Base-by-base conservation (phyloP, 2,329 filamentous ascomycete species). In the Juglanconis juglandina region DNA sequence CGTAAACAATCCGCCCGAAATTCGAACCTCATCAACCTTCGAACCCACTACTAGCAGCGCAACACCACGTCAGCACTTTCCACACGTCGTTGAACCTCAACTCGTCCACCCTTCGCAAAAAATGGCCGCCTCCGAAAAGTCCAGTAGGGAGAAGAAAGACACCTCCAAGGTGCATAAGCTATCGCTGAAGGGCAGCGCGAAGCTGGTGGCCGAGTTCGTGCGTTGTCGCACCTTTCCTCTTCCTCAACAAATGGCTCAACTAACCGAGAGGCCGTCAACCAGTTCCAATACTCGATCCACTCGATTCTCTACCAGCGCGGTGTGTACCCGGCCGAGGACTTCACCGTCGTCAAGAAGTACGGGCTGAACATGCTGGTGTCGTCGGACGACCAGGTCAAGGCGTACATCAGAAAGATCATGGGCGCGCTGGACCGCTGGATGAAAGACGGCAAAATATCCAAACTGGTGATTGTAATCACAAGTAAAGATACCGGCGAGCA, bases 341-440 rank as follows among this genome's bases (percentile, higher is more conserved):
- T 99, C 73, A 91, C 90, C 67, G 89, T 92, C 46, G 93, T 99
- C 71, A 99, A 99, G 80, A 99, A 99, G 79, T 99, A 99, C 88
- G 95, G 95, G 69, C 85, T 99, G 70, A 98, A 96, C 70, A 96
- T 97, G 92, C 90, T 96, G 69, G 85, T 98, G 55, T 96, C 94
- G 37, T 87, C 92, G 65, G 95, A 99, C 74, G 95, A 98, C 79
- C 94, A 99, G 78, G 95, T 99, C 72, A 96, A 96, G 77, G 92
- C 93, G 37, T 99, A 99, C 78, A 96, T 99, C 81, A 97, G 96
- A 77, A 96, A 96, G 78, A 98, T 99, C 79, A 99, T 83, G 93
- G 88, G 88, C 34, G 95, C 99, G 76, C 86, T 99, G 61, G 94
- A 96, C 79, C 92, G 91, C 73, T 99, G 95, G 95, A 98, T 98